Percentiles rank a stretch among this genome's conserved stretches.
Conservation (phyloP, 805 yeast genomes). For the Starmerella khaoyaiensis region DNA sequence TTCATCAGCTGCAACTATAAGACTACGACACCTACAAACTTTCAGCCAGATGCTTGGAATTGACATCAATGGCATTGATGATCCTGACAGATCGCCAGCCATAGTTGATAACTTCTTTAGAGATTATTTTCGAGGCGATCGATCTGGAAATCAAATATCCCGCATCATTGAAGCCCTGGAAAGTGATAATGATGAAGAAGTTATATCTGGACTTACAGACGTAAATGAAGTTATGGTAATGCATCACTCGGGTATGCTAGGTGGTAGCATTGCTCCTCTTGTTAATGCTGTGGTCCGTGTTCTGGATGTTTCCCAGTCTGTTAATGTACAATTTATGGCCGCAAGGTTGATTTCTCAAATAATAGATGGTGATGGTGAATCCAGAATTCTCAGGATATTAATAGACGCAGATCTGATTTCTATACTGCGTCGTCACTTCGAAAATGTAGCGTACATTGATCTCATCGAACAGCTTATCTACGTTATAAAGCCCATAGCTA, state of each 20-base stretch:
- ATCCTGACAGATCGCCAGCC: too few relatives aligned
- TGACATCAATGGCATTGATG: slow-evolving; percentile 4
- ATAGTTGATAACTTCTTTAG: not conserved
- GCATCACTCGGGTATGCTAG: slow-evolving; percentile 24
- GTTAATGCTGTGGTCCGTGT: slow-evolving; percentile 42
- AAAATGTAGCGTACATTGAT: slow-evolving; percentile 74
- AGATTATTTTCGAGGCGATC: not conserved
- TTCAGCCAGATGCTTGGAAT: too few relatives aligned
- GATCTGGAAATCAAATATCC: too few relatives aligned
- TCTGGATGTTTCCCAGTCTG: slow-evolving; percentile 41
- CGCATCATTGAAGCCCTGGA: slow-evolving; percentile 16
- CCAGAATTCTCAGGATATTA: slow-evolving; percentile 48
- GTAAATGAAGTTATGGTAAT: slow-evolving; percentile 27
- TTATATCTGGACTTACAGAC: slow-evolving; percentile 27
- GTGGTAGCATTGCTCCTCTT: slow-evolving; percentile 37
- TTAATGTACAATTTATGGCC: slow-evolving; percentile 72
- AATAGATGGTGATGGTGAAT: slow-evolving; percentile 47
- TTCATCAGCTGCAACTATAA: too few relatives aligned
- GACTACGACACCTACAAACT: too few relatives aligned
- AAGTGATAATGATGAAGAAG: slow-evolving; percentile 9
- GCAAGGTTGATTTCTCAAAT: slow-evolving; percentile 75
- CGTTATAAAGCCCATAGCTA: slow-evolving; percentile 28
- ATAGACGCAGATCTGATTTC: slow-evolving; percentile 55
- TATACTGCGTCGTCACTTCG: slow-evolving; percentile 48
- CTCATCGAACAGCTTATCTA: slow-evolving; percentile 76